phyloP scores from a whole-genome alignment of 331 rosid species.

The Cydonia oblonga region DNA sequence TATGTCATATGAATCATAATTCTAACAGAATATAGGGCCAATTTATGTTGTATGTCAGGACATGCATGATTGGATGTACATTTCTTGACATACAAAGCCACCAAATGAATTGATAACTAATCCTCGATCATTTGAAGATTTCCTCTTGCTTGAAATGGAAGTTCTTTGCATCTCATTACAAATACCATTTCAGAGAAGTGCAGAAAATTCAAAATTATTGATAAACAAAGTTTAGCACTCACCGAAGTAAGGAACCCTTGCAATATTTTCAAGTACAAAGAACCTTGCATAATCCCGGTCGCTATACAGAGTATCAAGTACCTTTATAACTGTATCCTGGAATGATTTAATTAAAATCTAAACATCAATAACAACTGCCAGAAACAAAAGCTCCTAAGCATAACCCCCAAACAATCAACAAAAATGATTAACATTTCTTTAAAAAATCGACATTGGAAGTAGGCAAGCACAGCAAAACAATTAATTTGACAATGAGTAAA shows the following conservation, averaged over 20 bases:
- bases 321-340: conserved; percentile 80
- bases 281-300: conserved; percentile 88
- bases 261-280: conserved; percentile 90
- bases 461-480: not conserved
- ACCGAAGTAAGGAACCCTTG: conserved; percentile 98
- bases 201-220: too few relatives aligned
- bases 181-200: not conserved
- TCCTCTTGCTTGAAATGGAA: not conserved
- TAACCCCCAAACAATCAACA: too few relatives aligned
- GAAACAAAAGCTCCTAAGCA: not conserved
- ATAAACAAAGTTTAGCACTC: too few relatives aligned
- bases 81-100: too few relatives aligned
- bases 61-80: not conserved
- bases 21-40: not conserved
- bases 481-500: not conserved
- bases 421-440: too few relatives aligned
- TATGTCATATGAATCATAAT: too few relatives aligned
- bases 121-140: not conserved
- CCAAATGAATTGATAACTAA: too few relatives aligned
- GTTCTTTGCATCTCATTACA: not conserved
- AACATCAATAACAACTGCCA: not conserved
- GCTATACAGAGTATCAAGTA: conserved; percentile 68
- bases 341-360: conserved; percentile 17
- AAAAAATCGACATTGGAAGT: not conserved
- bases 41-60: not conserved